A percentile compares a stretch with the other conserved stretches of the same genome.
Conservation (phyloP, 768 basidiomycete species). For the Polyporus arcularius region DNA sequence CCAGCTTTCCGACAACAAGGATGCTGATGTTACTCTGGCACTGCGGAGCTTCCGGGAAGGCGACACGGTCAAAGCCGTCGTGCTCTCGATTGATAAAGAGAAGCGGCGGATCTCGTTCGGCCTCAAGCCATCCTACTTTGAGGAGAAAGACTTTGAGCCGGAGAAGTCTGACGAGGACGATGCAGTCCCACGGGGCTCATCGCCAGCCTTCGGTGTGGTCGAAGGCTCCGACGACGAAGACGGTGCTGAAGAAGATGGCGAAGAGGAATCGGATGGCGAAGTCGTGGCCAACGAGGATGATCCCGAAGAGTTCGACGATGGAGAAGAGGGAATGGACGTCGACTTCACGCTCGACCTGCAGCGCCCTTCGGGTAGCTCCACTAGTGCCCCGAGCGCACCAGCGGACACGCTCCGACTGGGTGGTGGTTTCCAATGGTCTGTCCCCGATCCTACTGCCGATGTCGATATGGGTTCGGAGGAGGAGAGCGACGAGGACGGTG, state of each 20-base stretch:
- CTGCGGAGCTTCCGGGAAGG: constrained; percentile 84
- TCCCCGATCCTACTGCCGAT: constrained; percentile 38
- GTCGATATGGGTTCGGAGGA: constrained; percentile 44
- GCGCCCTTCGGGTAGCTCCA: constrained; percentile 13
- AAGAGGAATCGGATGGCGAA: constrained; percentile 17
- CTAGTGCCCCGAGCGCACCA: not conserved
- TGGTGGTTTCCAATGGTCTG: constrained; percentile 76
- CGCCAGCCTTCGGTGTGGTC: constrained; percentile 34
- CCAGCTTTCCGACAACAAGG: constrained; percentile 86
- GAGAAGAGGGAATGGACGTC: constrained; percentile 47
- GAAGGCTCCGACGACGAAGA: constrained; percentile 26
- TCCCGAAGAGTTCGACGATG: constrained; percentile 17
- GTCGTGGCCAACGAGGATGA: constrained; percentile 33
- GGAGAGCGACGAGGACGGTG: constrained; percentile 50
- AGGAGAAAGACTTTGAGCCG: constrained; percentile 57
- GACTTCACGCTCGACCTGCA: constrained; percentile 38
- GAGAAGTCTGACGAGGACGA: constrained; percentile 31
- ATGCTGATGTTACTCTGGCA: constrained; percentile 76
- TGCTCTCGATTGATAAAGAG: constrained; percentile 72
- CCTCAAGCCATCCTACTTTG: constrained; percentile 88
- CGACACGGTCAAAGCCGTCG: constrained; percentile 79
- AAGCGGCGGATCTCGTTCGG: constrained; percentile 81
- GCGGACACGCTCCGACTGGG: constrained; percentile 44
- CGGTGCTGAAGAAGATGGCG: constrained; percentile 14
- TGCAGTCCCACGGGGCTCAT: constrained; percentile 26